Conservation (phyloP, 192 early-diverging fungal species). For the Gaertneriomyces sp. region DNA sequence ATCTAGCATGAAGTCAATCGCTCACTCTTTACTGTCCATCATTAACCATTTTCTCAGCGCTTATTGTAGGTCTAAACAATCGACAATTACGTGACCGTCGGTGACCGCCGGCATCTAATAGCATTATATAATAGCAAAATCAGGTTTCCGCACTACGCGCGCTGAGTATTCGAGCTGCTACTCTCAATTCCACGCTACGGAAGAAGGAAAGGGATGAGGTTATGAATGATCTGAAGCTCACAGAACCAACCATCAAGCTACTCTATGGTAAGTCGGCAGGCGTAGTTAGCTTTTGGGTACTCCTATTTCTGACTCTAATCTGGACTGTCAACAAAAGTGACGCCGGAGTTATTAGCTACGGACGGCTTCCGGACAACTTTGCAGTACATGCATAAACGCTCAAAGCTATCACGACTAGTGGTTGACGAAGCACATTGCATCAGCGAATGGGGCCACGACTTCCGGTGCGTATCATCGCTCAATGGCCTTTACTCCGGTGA, state of each 20-base stretch:
- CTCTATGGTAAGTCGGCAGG: conserved; percentile 31
- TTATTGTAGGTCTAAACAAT: too few relatives aligned
- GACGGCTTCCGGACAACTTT: conserved; percentile 36
- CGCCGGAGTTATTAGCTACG: conserved; percentile 49
- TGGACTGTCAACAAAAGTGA: conserved; percentile 20
- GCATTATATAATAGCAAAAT: conserved; percentile 27
- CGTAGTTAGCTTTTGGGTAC: not conserved
- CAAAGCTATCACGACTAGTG: conserved; percentile 39
- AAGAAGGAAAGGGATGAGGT: conserved; percentile 27
- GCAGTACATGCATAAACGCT: conserved; percentile 26
- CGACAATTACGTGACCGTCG: too few relatives aligned
- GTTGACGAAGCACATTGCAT: conserved; percentile 58
- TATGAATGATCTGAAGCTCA: conserved; percentile 26
- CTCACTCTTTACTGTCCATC: too few relatives aligned
- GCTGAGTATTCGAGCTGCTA: conserved; percentile 35
- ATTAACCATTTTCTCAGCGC: too few relatives aligned
- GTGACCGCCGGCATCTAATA: too few relatives aligned
- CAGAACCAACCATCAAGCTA: conserved; percentile 34
- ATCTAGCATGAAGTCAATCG: too few relatives aligned
- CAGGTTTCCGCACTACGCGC: conserved; percentile 42
- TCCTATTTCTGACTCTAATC: too few relatives aligned
- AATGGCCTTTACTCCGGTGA: not conserved
- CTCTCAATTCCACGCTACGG: conserved; percentile 40
- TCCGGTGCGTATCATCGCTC: conserved; percentile 15
- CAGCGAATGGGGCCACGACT: conserved; percentile 55